phyloP scores from a whole-genome alignment of 192 early-diverging fungal genomes.

The Haplosporangium gracile region DNA sequence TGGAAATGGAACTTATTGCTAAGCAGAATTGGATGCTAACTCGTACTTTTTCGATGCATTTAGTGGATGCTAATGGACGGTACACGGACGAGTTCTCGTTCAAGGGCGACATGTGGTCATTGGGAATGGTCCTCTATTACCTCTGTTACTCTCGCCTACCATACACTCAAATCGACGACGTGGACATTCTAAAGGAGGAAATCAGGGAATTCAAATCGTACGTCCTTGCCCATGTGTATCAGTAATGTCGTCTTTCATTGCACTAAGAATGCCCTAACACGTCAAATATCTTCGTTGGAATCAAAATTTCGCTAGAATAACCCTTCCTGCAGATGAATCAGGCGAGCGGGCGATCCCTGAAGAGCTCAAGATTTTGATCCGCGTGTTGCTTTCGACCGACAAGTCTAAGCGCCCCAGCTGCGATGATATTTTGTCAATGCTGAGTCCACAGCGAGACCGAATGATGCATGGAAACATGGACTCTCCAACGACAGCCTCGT shows the following conservation, averaged over 20 bases:
- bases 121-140: slow-evolving; percentile 95
- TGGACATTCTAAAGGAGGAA: slow-evolving; percentile 86
- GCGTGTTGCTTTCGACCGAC: slow-evolving; percentile 64
- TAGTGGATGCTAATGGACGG: slow-evolving; percentile 71
- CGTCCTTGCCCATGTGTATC: slow-evolving; percentile 2
- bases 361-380: slow-evolving; percentile 71
- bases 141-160: slow-evolving; percentile 90
- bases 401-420: slow-evolving; percentile 70
- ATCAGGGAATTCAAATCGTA: slow-evolving; percentile 77
- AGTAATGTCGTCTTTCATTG: neutral
- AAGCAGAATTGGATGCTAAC: neutral
- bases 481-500: slow-evolving; percentile 12
- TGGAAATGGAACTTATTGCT: neutral
- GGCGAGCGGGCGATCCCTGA: slow-evolving; percentile 61
- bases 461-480: slow-evolving; percentile 58
- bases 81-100: slow-evolving; percentile 85
- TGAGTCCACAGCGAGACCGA: slow-evolving; percentile 43
- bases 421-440: slow-evolving; percentile 66
- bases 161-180: slow-evolving; percentile 88
- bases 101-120: slow-evolving; percentile 94
- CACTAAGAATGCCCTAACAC: neutral
- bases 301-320: slow-evolving; percentile 12
- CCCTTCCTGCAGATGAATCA: slow-evolving; percentile 25
- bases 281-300: neutral
- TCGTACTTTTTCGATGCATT: neutral